phyloP scores from a whole-genome alignment of 2,329 filamentous ascomycete species.

The Daldinia eschscholtzii region DNA sequence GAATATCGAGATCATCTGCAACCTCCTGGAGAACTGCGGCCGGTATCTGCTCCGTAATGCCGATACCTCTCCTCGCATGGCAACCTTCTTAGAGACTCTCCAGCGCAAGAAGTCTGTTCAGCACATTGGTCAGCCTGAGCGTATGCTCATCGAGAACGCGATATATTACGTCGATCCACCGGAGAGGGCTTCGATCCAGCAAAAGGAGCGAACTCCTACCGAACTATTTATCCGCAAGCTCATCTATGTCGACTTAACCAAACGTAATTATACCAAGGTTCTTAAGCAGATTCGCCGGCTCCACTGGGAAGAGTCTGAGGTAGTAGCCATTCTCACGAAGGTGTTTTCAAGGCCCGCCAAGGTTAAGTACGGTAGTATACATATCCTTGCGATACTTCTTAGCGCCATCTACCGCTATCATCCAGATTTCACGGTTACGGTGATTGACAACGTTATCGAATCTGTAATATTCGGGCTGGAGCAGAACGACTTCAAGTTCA shows the following conservation, averaged over 20 bases:
- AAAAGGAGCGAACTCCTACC: slow-evolving; percentile 94
- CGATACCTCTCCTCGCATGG: slow-evolving; percentile 93
- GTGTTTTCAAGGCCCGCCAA: slow-evolving; percentile 97
- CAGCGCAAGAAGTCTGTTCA: slow-evolving; percentile 96
- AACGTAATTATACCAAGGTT: slow-evolving; percentile 92
- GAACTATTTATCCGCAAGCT: slow-evolving; percentile 94
- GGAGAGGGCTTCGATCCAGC: slow-evolving; percentile 90
- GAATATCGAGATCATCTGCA: slow-evolving; percentile 99
- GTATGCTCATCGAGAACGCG: slow-evolving; percentile 98
- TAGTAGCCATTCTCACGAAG: slow-evolving; percentile 84
- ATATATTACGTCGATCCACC: slow-evolving; percentile 98
- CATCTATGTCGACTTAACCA: slow-evolving; percentile 93
- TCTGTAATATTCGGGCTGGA: slow-evolving; percentile 89
- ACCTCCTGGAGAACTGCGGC: slow-evolving; percentile 94
- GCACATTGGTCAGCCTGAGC: slow-evolving; percentile 93
- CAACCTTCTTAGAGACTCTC: slow-evolving; percentile 91
- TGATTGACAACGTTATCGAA: slow-evolving; percentile 93
- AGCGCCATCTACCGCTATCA: slow-evolving; percentile 93
- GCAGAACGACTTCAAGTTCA: slow-evolving; percentile 97
- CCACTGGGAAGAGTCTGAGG: slow-evolving; percentile 94
- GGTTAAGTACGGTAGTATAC: slow-evolving; percentile 97
- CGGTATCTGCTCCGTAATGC: slow-evolving; percentile 92
- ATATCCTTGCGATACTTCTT: slow-evolving; percentile 89
- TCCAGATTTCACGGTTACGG: slow-evolving; percentile 87
- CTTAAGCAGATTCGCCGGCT: slow-evolving; percentile 94